A percentile compares a stretch with the other conserved stretches of the same genome.
Conservation (phyloP, 1,139 yeast genomes). For the Kodamaea plutei region DNA sequence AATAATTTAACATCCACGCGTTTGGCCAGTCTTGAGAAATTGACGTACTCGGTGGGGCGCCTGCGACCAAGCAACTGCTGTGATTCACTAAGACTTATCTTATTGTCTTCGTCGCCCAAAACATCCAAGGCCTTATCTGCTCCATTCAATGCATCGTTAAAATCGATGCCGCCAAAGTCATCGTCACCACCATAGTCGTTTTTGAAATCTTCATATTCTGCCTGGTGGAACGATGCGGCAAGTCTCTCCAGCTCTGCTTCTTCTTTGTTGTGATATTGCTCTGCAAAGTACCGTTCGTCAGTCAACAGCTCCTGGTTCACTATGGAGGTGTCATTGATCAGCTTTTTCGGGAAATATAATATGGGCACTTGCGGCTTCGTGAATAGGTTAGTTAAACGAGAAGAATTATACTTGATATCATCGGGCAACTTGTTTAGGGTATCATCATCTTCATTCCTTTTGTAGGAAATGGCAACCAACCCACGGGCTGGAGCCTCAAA, state of each 20-base stretch:
- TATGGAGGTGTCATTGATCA: conserved; percentile 11
- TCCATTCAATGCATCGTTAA: conserved; percentile 41
- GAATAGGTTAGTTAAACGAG: conserved; percentile 62
- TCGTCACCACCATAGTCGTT: conserved; percentile 37
- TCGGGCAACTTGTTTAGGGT: conserved; percentile 57
- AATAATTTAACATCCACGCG: conserved; percentile 76
- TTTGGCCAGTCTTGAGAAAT: conserved; percentile 77
- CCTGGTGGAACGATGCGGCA: conserved; percentile 43
- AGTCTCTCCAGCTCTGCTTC: conserved; percentile 31
- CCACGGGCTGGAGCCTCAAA: conserved; percentile 47
- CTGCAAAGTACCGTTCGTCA: conserved; percentile 76
- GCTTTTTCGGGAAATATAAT: conserved; percentile 24
- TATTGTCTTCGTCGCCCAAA: conserved; percentile 17
- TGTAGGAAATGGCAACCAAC: conserved; percentile 20
- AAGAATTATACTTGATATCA: conserved; percentile 71
- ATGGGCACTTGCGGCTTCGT: conserved; percentile 56
- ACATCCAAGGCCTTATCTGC: conserved; percentile 18
- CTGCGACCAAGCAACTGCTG: conserved; percentile 13
- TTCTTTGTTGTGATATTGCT: conserved; percentile 49
- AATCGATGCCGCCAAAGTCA: conserved; percentile 41
- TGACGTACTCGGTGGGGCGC: conserved; percentile 57
- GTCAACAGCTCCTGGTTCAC: conserved; percentile 25
- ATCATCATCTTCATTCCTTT: conserved; percentile 23
- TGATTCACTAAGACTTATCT: conserved; percentile 8
- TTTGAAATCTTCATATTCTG: conserved; percentile 41